Conservation (phyloP, 2,329 filamentous ascomycete genomes). For the Fusarium acutatum region DNA sequence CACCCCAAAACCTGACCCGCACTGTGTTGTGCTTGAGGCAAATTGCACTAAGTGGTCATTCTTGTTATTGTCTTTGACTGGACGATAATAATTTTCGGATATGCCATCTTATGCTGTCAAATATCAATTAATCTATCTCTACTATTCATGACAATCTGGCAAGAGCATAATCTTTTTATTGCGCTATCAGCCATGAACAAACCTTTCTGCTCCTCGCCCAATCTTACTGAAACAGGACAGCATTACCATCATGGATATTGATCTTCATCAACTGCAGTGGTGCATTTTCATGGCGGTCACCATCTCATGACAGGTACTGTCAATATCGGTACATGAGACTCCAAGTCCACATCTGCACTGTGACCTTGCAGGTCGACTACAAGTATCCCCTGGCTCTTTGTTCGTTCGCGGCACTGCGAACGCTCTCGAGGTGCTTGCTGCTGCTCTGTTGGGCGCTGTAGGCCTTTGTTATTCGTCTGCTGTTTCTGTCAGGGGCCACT, state of each 20-base stretch:
- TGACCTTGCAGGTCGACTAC: slow-evolving; percentile 16
- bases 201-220: slow-evolving; percentile 12
- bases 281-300: slow-evolving; percentile 31
- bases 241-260: slow-evolving; percentile 30
- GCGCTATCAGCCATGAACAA: background rate
- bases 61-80: slow-evolving; percentile 17
- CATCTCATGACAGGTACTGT: slow-evolving; percentile 27
- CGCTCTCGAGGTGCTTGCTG: slow-evolving; percentile 7
- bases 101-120: slow-evolving; percentile 17
- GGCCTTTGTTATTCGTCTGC: slow-evolving; percentile 33
- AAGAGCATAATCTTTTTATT: background rate
- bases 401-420: slow-evolving; percentile 22
- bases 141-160: slow-evolving; percentile 9
- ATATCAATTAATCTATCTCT: slow-evolving; percentile 17
- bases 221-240: slow-evolving; percentile 33
- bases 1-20: slow-evolving; percentile 11
- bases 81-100: slow-evolving; percentile 12
- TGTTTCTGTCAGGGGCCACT: slow-evolving; percentile 31
- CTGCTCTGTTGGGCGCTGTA: slow-evolving; percentile 20
- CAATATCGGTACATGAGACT: slow-evolving; percentile 25
- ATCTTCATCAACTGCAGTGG: slow-evolving; percentile 28
- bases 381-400: slow-evolving; percentile 21
- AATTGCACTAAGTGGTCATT: slow-evolving; percentile 24
- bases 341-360: slow-evolving; percentile 25
- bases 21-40: slow-evolving; percentile 32